These are phyloP conservation scores for Leishmania arabica DNA, from an alignment of 208 protist species.

Conservation along the genomic window DNA sequence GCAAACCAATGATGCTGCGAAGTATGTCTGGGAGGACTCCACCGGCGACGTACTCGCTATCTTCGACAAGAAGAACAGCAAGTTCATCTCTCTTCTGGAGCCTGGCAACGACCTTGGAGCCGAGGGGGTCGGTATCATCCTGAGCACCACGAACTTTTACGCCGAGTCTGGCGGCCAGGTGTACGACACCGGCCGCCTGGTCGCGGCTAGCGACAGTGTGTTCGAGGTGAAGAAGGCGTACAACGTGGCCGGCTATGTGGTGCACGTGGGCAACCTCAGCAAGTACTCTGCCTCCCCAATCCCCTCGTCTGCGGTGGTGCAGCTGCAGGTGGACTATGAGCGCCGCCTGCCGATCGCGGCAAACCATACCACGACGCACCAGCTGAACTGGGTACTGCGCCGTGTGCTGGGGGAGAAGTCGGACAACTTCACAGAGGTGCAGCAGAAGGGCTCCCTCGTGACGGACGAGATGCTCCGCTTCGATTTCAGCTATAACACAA, in stretches of 20 bases:
- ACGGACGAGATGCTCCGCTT: constrained; percentile 96
- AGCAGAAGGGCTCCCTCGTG: constrained; percentile 96
- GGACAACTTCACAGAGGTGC: constrained; percentile 87
- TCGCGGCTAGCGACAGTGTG: constrained; percentile 71
- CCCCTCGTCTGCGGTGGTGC: constrained; percentile 62
- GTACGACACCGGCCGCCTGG: constrained; percentile 93
- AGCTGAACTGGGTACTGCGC: constrained; percentile 97
- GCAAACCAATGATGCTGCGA: constrained; percentile 93
- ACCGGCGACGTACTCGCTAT: constrained; percentile 77
- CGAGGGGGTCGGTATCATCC: constrained; percentile 90
- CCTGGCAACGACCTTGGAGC: constrained; percentile 48
- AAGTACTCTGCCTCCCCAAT: constrained; percentile 62
- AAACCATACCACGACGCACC: constrained; percentile 98
- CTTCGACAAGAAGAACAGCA: constrained; percentile 81
- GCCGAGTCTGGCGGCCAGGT: constrained; percentile 98
- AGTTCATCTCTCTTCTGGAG: constrained; percentile 69
- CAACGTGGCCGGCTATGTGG: constrained; percentile 95
- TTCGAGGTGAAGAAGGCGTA: constrained; percentile 94
- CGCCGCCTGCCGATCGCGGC: constrained; percentile 76
- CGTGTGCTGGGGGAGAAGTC: constrained; percentile 86
- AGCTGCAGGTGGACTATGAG: constrained; percentile 91
- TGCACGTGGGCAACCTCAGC: constrained; percentile 95
- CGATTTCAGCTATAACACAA: constrained; percentile 95
- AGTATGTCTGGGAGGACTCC: constrained; percentile 94
- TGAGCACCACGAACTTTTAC: constrained; percentile 98